Evolutionary conservation across 352 stramenopile species (phyloP), one percentile per base, ranked within the genome.

Genomic region (Hyaloperonospora arabidopsidis): DNA sequence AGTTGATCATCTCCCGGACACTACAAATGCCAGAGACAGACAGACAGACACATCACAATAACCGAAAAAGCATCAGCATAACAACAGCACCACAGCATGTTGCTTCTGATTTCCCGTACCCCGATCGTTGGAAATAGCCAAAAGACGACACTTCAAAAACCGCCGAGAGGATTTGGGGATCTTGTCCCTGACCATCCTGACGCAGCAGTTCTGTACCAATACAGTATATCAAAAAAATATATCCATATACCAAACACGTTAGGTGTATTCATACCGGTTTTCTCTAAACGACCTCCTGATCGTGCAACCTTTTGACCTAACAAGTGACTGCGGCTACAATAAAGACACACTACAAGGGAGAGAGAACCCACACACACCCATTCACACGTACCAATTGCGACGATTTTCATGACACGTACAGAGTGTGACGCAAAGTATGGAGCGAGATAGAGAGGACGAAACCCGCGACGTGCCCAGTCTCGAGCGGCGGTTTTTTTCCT

Each of bases 1-100:
- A 99, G 52, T 96, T 98, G 51, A 98, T 88, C 93, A 99, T 98
- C 79, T 99, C 93, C 57, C 96, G 95, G 15, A 98, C 79, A 15
- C 89, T 97, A 57, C 52, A 55, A 4, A n/a, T 22, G 12, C 23
- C 25, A 18, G 40, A 4, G 18, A 35, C 21, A 8, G 14, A 8
- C 25, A 32, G n/a, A n/a, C n/a, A n/a, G n/a, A 4, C 25, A 32
- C 4, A 32, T 4, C 25, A 32, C 25, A 32, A 32, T 4, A 32
- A 32, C 4, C 4, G 25, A 32, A 32, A 8, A 4, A 32, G 4
- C 25, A 8, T 32, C 25, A 32, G 25, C 8, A 32, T 8, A 10
- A 8, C 25, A 4, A 32, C 4, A 32, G 8, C 25, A 32, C 4
- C 25, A 32, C 25, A 32, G 8, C 25, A 32, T 8, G 25, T 32